A percentile compares a stretch with the other conserved stretches of the same genome.
phyloP scores from a whole-genome alignment of 2,329 filamentous ascomycete species.

The Ascochyta lentis region DNA sequence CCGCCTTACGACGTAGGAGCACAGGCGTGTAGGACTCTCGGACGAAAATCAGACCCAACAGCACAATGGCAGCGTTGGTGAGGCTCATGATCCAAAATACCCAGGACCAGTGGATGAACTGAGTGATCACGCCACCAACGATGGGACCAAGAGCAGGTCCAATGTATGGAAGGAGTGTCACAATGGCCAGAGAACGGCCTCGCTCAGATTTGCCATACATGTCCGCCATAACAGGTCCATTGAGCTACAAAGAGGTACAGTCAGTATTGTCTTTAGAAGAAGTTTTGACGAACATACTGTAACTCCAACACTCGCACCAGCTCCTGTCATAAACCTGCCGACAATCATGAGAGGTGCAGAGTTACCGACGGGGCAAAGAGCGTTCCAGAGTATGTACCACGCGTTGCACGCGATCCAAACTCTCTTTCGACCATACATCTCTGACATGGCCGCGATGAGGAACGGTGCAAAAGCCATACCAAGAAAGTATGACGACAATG shows the following conservation, averaged over 20 bases:
- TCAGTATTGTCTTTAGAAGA: background rate
- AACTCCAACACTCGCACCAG: slow-evolving; percentile 22
- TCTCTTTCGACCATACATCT: slow-evolving; percentile 19
- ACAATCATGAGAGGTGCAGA: slow-evolving; percentile 9
- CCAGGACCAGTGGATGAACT: slow-evolving; percentile 31
- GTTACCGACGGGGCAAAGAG: slow-evolving; percentile 14
- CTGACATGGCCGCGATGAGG: slow-evolving; percentile 14
- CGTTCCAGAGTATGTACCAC: slow-evolving; percentile 23
- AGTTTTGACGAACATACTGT: slow-evolving; percentile 4
- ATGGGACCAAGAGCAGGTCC: slow-evolving; percentile 36
- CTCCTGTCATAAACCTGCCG: slow-evolving; percentile 18
- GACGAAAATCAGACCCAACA: slow-evolving; percentile 44
- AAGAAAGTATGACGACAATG: slow-evolving; percentile 20
- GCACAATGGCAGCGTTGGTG: slow-evolving; percentile 21
- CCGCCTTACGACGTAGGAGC: slow-evolving; percentile 53
- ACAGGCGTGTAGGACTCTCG: slow-evolving; percentile 53
- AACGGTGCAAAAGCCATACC: slow-evolving; percentile 23
- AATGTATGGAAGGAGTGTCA: slow-evolving; percentile 17
- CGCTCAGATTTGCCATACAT: slow-evolving; percentile 10
- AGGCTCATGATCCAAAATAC: slow-evolving; percentile 33
- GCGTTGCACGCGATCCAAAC: slow-evolving; percentile 14
- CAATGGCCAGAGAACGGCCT: slow-evolving; percentile 1
- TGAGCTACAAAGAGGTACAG: background rate
- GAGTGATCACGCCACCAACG: slow-evolving; percentile 29
- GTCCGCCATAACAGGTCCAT: slow-evolving; percentile 19